Conservation (phyloP, 139 green algal genomes). For the Deuterostichococcus epilithicus region DNA sequence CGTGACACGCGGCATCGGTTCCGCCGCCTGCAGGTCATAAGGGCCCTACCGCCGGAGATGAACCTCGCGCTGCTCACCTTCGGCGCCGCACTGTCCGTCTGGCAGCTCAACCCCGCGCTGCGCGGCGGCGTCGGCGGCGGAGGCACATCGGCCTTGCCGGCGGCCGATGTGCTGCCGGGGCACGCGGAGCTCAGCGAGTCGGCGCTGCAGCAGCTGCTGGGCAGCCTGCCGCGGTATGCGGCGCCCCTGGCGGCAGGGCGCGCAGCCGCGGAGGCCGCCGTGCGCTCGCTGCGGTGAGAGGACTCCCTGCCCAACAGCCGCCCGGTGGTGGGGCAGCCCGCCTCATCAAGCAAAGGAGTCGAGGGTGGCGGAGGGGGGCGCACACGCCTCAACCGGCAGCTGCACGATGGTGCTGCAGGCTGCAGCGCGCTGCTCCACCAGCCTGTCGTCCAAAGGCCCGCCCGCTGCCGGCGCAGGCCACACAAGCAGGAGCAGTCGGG, state of each 20-base stretch:
- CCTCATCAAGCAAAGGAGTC: no score
- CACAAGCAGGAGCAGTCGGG: not conserved
- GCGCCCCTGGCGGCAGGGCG: not conserved
- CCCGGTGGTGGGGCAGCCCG: no score
- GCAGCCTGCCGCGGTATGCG: not conserved
- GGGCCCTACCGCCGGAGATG: not conserved
- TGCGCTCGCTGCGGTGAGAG: not conserved
- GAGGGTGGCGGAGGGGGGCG: no score
- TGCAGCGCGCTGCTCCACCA: no score
- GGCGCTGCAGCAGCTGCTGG: not conserved
- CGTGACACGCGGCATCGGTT: not conserved
- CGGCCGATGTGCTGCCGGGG: not conserved
- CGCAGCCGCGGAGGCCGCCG: not conserved
- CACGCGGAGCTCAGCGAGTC: not conserved
- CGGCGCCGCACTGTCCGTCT: not conserved
- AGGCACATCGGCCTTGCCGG: no score
- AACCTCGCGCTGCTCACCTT: not conserved
- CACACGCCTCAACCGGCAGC: no score
- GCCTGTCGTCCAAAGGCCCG: no score
- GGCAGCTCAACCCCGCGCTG: not conserved
- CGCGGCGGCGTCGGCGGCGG: no score
- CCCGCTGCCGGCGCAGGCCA: not conserved
- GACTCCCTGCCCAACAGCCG: no score
- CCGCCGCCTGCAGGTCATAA: not conserved
- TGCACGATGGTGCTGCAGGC: no score